Evolutionary conservation across 148 eudicot genomes (phyloP).

Genomic region (Camellia lanceoleosa): DNA sequence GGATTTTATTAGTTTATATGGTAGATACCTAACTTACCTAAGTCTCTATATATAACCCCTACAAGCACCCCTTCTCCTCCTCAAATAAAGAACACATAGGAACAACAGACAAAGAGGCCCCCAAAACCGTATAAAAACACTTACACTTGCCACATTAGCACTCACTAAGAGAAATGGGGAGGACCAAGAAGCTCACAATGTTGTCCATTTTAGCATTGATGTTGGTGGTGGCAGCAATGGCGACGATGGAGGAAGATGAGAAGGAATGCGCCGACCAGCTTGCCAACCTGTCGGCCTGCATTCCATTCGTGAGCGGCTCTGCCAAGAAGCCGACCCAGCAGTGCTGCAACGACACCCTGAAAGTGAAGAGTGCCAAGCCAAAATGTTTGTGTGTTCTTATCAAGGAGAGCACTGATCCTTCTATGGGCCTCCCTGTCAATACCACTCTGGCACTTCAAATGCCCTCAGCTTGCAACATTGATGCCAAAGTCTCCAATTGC

Average conservation of each 20-base stretch:
- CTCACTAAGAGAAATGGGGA: constrained; percentile 20
- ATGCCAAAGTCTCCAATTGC: constrained; percentile 42
- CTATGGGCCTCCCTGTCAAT: constrained; percentile 40
- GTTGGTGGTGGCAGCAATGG: constrained; percentile 8
- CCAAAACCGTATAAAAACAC: neutral
- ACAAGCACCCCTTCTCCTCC: neutral
- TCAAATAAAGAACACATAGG: neutral
- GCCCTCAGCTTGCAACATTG: constrained; percentile 40
- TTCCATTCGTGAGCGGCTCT: constrained; percentile 39
- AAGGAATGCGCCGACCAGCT: constrained; percentile 43
- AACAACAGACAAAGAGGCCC: neutral
- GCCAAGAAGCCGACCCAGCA: constrained; percentile 37
- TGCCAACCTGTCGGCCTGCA: constrained; percentile 35
- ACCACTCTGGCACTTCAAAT: constrained; percentile 46
- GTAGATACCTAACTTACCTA: constrained; percentile 6
- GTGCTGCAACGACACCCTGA: constrained; percentile 33
- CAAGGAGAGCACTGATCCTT: constrained; percentile 43
- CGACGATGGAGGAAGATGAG: constrained; percentile 34
- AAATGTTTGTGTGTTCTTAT: constrained; percentile 45
- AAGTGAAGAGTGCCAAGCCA: constrained; percentile 34
- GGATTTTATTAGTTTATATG: too few species aligned
- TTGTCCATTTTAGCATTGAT: constrained; percentile 11
- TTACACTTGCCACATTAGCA: neutral
- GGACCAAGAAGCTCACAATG: constrained; percentile 10
- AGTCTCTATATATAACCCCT: constrained; percentile 2